Conservation (phyloP, 192 early-diverging fungal species). For the Entomortierella chlamydospora region DNA sequence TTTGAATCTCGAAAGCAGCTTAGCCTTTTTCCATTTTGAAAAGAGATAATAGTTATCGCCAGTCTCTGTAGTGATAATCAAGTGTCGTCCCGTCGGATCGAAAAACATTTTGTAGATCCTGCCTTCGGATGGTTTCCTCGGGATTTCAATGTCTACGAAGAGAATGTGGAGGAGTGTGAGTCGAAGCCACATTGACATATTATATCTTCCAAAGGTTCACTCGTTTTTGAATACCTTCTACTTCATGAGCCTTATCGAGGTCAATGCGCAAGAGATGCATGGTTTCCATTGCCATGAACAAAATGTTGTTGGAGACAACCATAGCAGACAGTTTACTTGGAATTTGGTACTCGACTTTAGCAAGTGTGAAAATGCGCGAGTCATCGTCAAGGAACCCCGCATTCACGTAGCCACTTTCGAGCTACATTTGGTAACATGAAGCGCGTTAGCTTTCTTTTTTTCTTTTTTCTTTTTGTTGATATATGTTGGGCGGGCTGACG, state of each 20-base stretch:
- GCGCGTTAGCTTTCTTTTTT: too few species aligned
- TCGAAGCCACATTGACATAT: too few species aligned
- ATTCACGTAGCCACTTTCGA: slow-evolving; percentile 69
- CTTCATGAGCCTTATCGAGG: slow-evolving; percentile 82
- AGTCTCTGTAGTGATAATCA: slow-evolving; percentile 88
- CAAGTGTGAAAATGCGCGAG: slow-evolving; percentile 80
- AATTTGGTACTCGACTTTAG: slow-evolving; percentile 90
- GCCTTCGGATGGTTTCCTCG: slow-evolving; percentile 66
- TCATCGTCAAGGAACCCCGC: slow-evolving; percentile 63
- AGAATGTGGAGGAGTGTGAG: not conserved
- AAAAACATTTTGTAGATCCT: slow-evolving; percentile 81
- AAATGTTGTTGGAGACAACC: slow-evolving; percentile 86
- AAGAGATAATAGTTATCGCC: slow-evolving; percentile 95
- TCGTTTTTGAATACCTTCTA: slow-evolving; percentile 79
- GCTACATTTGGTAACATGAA: slow-evolving; percentile 47
- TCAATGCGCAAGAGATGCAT: slow-evolving; percentile 88
- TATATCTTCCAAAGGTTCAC: too few species aligned
- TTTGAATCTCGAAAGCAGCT: slow-evolving; percentile 81
- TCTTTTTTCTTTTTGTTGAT: too few species aligned
- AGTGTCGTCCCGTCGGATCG: slow-evolving; percentile 89
- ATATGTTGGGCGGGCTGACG: too few species aligned
- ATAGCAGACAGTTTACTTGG: slow-evolving; percentile 78
- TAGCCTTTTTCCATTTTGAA: slow-evolving; percentile 87
- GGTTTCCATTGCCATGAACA: slow-evolving; percentile 83
- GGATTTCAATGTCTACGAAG: slow-evolving; percentile 77